Percentiles rank a stretch among this genome's conserved stretches.
phyloP scores from a whole-genome alignment of 768 basidiomycete species.

The Lepiota subincarnata region DNA sequence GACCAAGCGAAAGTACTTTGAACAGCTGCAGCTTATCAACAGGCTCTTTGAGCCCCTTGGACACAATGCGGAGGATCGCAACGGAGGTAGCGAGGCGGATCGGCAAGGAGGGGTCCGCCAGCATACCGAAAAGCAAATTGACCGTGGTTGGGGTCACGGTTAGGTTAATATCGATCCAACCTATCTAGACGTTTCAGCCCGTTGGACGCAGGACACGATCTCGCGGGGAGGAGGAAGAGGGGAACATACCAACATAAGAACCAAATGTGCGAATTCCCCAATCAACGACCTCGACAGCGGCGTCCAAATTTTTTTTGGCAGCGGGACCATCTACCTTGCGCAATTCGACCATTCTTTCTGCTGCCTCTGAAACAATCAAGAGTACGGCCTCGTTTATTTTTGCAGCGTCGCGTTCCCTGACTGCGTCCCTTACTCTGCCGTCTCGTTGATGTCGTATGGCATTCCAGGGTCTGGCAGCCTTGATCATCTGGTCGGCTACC shows the following conservation, averaged over 20 bases:
- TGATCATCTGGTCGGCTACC: slow-evolving; percentile 93
- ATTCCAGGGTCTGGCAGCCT: slow-evolving; percentile 75
- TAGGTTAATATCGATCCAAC: slow-evolving; percentile 97
- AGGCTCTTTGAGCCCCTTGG: slow-evolving; percentile 91
- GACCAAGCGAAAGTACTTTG: slow-evolving; percentile 81
- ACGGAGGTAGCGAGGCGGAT: slow-evolving; percentile 81
- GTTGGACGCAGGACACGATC: neutral
- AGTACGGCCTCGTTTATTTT: slow-evolving; percentile 84
- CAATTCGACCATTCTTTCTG: slow-evolving; percentile 50
- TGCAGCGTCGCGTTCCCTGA: slow-evolving; percentile 85
- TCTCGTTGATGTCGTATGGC: slow-evolving; percentile 75
- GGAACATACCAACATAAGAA: slow-evolving; percentile 85
- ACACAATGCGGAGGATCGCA: slow-evolving; percentile 79
- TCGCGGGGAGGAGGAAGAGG: neutral
- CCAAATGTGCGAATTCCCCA: slow-evolving; percentile 91
- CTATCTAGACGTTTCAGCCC: slow-evolving; percentile 35
- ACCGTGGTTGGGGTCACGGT: slow-evolving; percentile 90
- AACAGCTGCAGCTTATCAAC: slow-evolving; percentile 86
- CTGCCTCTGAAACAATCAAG: slow-evolving; percentile 72
- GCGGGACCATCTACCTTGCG: slow-evolving; percentile 42
- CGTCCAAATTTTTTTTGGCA: slow-evolving; percentile 47
- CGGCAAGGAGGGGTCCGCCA: slow-evolving; percentile 71
- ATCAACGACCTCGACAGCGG: slow-evolving; percentile 76
- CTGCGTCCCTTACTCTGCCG: slow-evolving; percentile 79
- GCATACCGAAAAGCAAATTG: slow-evolving; percentile 75